phyloP scores from a whole-genome alignment of 805 yeast species.

The Pichia heedii region DNA sequence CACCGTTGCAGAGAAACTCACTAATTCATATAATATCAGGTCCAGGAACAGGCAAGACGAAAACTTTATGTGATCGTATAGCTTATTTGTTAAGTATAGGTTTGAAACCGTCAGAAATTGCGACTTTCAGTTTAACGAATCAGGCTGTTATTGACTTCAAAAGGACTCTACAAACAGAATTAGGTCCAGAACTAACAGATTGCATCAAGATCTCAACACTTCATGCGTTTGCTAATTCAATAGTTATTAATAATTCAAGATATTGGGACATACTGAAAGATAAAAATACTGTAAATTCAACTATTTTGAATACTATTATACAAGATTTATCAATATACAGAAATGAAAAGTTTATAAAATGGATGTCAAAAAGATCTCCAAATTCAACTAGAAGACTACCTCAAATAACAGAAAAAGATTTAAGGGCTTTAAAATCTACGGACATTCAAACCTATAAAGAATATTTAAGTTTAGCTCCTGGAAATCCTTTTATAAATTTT shows the following conservation, averaged over 20 bases:
- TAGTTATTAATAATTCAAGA: constrained; percentile 32
- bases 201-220: constrained; percentile 45
- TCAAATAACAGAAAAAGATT: not conserved
- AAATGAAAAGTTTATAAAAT: not conserved
- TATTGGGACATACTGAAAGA: constrained; percentile 43
- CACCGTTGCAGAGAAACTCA: constrained; percentile 30
- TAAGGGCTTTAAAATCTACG: not conserved
- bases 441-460: constrained; percentile 1
- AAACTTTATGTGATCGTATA: constrained; percentile 46
- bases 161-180: constrained; percentile 21
- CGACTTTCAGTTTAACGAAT: constrained; percentile 61
- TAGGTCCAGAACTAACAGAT: constrained; percentile 28
- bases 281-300: constrained; percentile 11
- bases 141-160: constrained; percentile 48
- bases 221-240: constrained; percentile 49
- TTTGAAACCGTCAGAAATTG: constrained; percentile 41
- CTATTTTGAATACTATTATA: constrained; percentile 5
- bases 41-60: constrained; percentile 70
- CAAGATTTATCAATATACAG: not conserved
- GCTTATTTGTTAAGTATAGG: constrained; percentile 34
- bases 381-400: not conserved
- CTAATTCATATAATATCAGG: constrained; percentile 53
- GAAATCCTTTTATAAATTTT: not conserved
- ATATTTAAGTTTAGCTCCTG: not conserved
- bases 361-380: not conserved